Evolutionary conservation across 805 yeast species (phyloP), one percentile per base, ranked within the genome.

Genomic region (Teunomyces kruisii): DNA sequence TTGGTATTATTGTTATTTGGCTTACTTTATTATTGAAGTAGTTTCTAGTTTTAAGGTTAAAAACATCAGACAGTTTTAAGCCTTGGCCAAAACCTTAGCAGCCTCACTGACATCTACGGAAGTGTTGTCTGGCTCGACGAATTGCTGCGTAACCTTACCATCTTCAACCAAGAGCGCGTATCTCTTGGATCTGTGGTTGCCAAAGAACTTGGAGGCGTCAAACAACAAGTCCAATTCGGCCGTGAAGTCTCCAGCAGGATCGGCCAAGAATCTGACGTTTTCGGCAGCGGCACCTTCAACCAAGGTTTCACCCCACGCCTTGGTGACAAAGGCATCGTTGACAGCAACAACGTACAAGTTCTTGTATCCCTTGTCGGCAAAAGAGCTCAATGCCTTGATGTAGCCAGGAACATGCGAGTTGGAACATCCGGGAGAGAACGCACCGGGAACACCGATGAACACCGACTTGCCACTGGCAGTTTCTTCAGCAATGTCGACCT

Each of bases 271-370:
- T 45, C 77, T 74, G 43, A 84, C 66, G 44, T 69, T 65, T 24
- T 56, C 52, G n/a, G 54, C 55, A 14, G 52, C 55, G 13, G 52
- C 53, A 7, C 44, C 45, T 14, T 53, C 52, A 39, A 55, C 59
- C 22, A 62, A 51, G 2, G 39, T 19, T 45, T 81, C 77, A 36
- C 79, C 80, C 96, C 96, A 90, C 0, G 94, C 91, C 55, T 80
- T 78, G 58, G 83, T 80, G 40, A 89, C 96, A 64, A 90, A 90
- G 2, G 94, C 78, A 61, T 90, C 97, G 65, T 90, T 90, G 40
- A 88, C 96, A 14, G 94, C 76, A 29, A 90, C 79, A 35, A 90
- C 80, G 56, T 75, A 81, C 42, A 89, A 64, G 38, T 79, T 67
- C 19, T 67, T 55, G 66, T 79, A 74, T n/a, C 96, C 96, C 66